Conservation (phyloP, 1,139 yeast genomes). For the Protomyces inundatus region DNA sequence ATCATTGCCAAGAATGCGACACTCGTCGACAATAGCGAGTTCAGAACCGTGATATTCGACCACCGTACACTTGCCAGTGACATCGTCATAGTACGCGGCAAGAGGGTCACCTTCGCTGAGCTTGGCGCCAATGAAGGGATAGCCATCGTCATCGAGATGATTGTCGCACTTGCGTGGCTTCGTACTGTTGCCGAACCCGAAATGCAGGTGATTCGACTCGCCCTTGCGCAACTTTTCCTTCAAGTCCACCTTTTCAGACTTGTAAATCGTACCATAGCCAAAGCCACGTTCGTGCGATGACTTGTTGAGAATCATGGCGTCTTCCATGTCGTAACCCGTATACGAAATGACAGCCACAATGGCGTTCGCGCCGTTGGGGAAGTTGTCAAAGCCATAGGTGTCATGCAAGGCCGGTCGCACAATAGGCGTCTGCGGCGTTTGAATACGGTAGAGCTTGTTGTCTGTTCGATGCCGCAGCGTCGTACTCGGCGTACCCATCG, state of each 20-base stretch:
- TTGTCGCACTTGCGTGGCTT: slow-evolving; percentile 91
- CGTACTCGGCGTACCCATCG: slow-evolving; percentile 99
- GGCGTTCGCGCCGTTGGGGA: slow-evolving; percentile 98
- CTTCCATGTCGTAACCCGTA: slow-evolving; percentile 99
- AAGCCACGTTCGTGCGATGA: slow-evolving; percentile 97
- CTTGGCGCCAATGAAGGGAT: slow-evolving; percentile 81
- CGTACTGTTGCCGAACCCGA: slow-evolving; percentile 87
- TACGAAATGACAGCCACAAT: slow-evolving; percentile 98
- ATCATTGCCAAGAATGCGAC: slow-evolving; percentile 85
- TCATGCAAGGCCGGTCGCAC: slow-evolving; percentile 91
- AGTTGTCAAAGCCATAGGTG: slow-evolving; percentile 95
- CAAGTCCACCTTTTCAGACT: slow-evolving; percentile 85
- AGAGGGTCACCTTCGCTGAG: slow-evolving; percentile 96
- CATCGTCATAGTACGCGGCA: slow-evolving; percentile 87
- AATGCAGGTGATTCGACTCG: slow-evolving; percentile 90
- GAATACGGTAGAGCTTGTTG: slow-evolving; percentile 86
- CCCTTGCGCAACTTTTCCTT: slow-evolving; percentile 76
- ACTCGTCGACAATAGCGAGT: slow-evolving; percentile 93
- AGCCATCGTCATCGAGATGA: slow-evolving; percentile 84
- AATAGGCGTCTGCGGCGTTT: slow-evolving; percentile 95
- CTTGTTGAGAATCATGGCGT: slow-evolving; percentile 96
- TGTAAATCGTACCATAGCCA: slow-evolving; percentile 94
- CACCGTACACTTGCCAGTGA: slow-evolving; percentile 81
- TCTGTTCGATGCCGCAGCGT: slow-evolving; percentile 89
- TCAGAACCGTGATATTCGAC: slow-evolving; percentile 92